Evolutionary conservation across 805 yeast genomes (phyloP), one percentile per base, ranked within the genome.

Genomic region (Schwanniomyces yamadae): DNA sequence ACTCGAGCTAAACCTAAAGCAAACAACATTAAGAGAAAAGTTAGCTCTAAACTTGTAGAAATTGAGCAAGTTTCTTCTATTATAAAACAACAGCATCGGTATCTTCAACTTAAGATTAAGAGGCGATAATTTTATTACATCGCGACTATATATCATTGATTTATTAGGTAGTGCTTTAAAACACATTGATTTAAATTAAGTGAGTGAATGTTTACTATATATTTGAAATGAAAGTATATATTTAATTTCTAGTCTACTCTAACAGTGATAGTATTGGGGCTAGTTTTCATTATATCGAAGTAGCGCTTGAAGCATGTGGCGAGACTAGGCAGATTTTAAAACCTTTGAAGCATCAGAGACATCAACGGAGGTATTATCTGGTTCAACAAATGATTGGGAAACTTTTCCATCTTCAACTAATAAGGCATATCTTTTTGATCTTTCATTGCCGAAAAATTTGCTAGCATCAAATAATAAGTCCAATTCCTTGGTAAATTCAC

Each of bases 371-470:
- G 82, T 77, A 62, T 78, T 80, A 56, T 88, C 95, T 17, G 95
- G 91, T 67, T 89, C 96, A 33, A 79, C 77, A 53, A 82, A 83
- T 22, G 78, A 66, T 42, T 80, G 66, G 31, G 66, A 62, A 37
- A 89, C 89, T 50, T 69, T 72, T 40, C 95, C 95, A 48, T 88
- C 77, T 43, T 84, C 82, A 11, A 87, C 80, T 34, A 85, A 61
- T 28, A 85, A 67, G 14, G 91, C 95, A 49, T 76, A 84, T 63
- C 96, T 77, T 62, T 77, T 78, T 28, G 82, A 72, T 63, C 96
- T 78, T 40, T 66, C 61, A 55, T 81, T 81, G 32, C 96, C 96
- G 53, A 89, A 86, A 54, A 84, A 61, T 43, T 73, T 72, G 40
- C 83, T 50, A 29, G 95, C 95, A 54, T 88, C 95, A 46, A 88